Conservation (phyloP, 2,329 filamentous ascomycete species). For the Lasiodiplodia hormozganensis region DNA sequence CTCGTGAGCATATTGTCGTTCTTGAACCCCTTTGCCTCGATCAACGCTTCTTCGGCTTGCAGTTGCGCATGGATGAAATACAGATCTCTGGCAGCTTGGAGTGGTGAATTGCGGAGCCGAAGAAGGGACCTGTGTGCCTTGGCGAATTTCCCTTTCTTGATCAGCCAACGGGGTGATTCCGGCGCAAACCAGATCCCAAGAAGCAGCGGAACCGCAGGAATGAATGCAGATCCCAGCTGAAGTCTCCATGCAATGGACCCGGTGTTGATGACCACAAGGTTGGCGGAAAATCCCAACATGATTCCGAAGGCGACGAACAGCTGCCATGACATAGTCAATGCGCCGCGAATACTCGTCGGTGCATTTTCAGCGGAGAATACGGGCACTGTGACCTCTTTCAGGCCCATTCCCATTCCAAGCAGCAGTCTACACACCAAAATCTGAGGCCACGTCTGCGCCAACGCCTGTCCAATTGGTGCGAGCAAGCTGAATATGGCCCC, state of each 20-base stretch:
- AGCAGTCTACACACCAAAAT: conserved; percentile 40
- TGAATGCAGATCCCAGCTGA: conserved; percentile 49
- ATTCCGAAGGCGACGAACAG: conserved; percentile 54
- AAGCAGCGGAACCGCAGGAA: conserved; percentile 46
- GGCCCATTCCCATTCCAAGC: conserved; percentile 53
- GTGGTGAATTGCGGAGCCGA: conserved; percentile 47
- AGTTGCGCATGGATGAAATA: conserved; percentile 51
- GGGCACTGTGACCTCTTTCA: conserved; percentile 54
- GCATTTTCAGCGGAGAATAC: conserved; percentile 49
- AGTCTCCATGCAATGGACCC: conserved; percentile 47
- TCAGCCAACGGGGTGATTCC: conserved; percentile 47
- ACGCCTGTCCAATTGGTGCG: conserved; percentile 44
- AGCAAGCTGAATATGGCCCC: conserved; percentile 39
- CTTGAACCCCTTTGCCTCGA: conserved; percentile 32
- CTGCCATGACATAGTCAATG: conserved; percentile 56
- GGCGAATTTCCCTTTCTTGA: conserved; percentile 48
- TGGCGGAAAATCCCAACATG: conserved; percentile 52
- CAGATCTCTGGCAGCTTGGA: conserved; percentile 52
- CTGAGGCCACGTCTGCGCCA: conserved; percentile 49
- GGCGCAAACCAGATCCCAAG: conserved; percentile 51
- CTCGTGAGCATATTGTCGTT: conserved; percentile 50
- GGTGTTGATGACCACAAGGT: conserved; percentile 47
- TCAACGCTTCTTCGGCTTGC: conserved; percentile 42
- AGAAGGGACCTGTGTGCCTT: conserved; percentile 50
- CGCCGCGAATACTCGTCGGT: conserved; percentile 49